Base-by-base conservation (phyloP, 495 filamentous ascomycete species). In the Talaromyces ruber region DNA sequence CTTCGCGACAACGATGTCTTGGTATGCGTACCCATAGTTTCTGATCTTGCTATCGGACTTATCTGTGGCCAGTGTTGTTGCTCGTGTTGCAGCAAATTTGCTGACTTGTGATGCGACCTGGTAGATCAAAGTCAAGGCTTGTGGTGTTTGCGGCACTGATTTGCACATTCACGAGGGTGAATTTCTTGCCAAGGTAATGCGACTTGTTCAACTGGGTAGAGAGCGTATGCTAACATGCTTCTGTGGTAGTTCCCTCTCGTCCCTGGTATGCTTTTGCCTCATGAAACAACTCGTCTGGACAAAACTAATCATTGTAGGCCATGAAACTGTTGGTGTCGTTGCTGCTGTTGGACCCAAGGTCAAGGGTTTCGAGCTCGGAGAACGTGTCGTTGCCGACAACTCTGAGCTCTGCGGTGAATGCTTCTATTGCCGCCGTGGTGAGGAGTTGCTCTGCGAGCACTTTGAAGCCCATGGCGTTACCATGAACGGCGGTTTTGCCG, bases 341-440 rank as follows among this genome's bases (percentile, higher is more conserved):
- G 83, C 79, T 14, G 77, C 77, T 43, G 67, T 84, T n/a, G 82
- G 82, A 25, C 68, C 71, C 50, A 75, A 83, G 62, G 87, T 89
- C 57, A 84, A 83, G 64, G 81, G 75, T 58, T 89, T 90, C 74
- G 61, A 78, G 34, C 62, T 88, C 63, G 86, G 87, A 22, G 86
- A 90, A 60, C 83, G 86, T 64, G 86, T 88, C 12, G 83, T 83
- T 24, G 80, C 74, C 11, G 77, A 79, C 53, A 76, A 76, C 64
- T 75, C 73, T 3, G 87, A 89, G 72, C 82, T 88, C 28, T 90
- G 87, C 76, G 81, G 82, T 29, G 79, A 84, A 64, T 90, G 87
- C 73, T 88, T 87, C 79, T 89, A 89, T 76, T 90, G 86, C 72
- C 84, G 86, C 60, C 82, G 84, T 53, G 87, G 87, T 30, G 77